These are phyloP conservation scores for Pseudonectria buxi DNA, from an alignment of 2,329 filamentous ascomycete species.

Conservation along the genomic window DNA sequence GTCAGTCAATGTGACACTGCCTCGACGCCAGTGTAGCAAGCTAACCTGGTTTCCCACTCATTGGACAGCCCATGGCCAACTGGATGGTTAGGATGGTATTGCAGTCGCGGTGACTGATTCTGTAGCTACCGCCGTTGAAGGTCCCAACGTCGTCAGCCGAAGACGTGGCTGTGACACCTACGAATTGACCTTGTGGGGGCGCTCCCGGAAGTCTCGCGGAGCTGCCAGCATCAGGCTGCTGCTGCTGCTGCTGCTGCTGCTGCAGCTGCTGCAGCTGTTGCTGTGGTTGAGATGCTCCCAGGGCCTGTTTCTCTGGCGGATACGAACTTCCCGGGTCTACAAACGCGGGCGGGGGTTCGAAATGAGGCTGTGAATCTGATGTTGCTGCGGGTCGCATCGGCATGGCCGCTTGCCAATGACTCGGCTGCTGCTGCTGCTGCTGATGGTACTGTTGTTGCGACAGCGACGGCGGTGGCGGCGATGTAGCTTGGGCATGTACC, in stretches of 20 bases:
- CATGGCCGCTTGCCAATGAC: slow-evolving; percentile 9
- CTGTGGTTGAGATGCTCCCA: neutral
- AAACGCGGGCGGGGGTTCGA: slow-evolving; percentile 21
- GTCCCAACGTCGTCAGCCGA: slow-evolving; percentile 79
- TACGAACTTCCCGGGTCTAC: slow-evolving; percentile 16
- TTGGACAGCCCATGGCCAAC: slow-evolving; percentile 79
- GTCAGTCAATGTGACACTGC: neutral
- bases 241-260: slow-evolving; percentile 15
- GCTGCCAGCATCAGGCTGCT: slow-evolving; percentile 27
- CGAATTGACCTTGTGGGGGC: slow-evolving; percentile 49
- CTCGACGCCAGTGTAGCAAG: neutral
- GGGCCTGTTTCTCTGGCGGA: slow-evolving; percentile 23
- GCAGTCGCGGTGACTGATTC: slow-evolving; percentile 84
- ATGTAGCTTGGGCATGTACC: slow-evolving; percentile 19
- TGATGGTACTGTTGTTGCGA: slow-evolving; percentile 14
- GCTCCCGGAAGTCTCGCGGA: slow-evolving; percentile 20
- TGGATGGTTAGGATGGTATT: slow-evolving; percentile 89
- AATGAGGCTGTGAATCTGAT: slow-evolving; percentile 18
- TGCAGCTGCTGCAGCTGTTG: slow-evolving; percentile 15
- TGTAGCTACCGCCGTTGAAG: slow-evolving; percentile 92
- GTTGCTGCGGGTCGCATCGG: slow-evolving; percentile 20
- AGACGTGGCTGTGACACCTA: slow-evolving; percentile 48
- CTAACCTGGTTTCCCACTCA: slow-evolving; percentile 69
- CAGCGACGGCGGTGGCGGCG: slow-evolving; percentile 15
- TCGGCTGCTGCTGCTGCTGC: slow-evolving; percentile 10